phyloP scores from a whole-genome alignment of 2,329 filamentous ascomycete species.

The Colletotrichum chrysophilum region DNA sequence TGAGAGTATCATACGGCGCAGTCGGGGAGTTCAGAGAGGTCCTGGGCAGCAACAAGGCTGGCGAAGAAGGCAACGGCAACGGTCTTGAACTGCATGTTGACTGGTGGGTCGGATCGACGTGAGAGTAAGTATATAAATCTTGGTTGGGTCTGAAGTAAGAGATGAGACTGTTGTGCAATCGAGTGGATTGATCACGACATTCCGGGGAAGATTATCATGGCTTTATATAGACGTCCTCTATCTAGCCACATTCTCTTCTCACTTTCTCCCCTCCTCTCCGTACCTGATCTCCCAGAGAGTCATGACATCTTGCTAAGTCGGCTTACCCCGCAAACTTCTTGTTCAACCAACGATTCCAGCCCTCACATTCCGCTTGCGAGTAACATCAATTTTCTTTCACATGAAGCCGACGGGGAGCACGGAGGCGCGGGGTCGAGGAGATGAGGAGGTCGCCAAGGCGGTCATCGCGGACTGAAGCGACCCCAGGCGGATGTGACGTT shows the following conservation, averaged over 20 bases:
- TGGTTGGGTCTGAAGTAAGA: background rate
- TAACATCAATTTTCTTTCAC: background rate
- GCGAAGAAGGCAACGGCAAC: conserved; percentile 25
- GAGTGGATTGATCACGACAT: background rate
- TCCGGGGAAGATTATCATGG: background rate
- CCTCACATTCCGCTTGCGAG: background rate
- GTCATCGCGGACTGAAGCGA: conserved; percentile 2
- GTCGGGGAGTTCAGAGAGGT: conserved; percentile 1
- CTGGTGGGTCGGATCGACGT: background rate
- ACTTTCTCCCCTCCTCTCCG: background rate
- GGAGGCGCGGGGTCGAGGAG: background rate
- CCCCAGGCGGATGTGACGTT: background rate
- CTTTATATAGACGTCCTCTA: background rate
- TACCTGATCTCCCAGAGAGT: background rate
- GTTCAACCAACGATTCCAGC: background rate
- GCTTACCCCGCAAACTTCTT: background rate
- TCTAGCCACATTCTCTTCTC: background rate
- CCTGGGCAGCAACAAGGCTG: conserved; percentile 24
- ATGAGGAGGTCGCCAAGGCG: background rate
- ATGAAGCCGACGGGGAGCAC: background rate
- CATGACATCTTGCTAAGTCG: background rate
- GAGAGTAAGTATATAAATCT: background rate
- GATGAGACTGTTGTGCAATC: background rate
- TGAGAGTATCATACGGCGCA: conserved; percentile 1
- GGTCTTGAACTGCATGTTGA: conserved; percentile 31